Evolutionary conservation across 2,329 filamentous ascomycete species (phyloP), one percentile per base, ranked within the genome.

Genomic region (Gremmenia infestans): DNA sequence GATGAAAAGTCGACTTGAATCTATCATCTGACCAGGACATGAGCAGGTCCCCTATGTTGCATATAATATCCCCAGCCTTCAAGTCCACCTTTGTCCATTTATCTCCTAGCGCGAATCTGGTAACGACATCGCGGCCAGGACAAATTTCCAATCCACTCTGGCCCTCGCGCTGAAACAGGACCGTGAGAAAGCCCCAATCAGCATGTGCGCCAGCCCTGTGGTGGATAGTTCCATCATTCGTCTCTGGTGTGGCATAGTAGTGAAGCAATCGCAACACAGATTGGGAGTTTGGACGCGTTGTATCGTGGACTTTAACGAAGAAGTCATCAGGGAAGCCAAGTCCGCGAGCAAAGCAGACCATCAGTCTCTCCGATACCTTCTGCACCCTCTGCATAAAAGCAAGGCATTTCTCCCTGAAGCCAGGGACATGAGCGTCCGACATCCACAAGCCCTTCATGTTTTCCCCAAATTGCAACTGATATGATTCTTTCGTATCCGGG

Each of bases 1-100:
- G 78, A 67, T 86, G 83, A 52, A 83, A 81, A 0, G 82, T 85
- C 35, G 78, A 82, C 69, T 86, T 86, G 73, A 86, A 85, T 19
- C 81, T 76, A 67, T 86, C 83, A 65, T 86, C 83, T 25, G 77
- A 81, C 81, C 82, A 85, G 36, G 74, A 78, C 82, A 86, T 85
- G 11, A 87, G 73, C 54, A 86, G 72, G 63, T 86, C 83, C 6
- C 83, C 83, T 57, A 85, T 82, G 61, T 84, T 85, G 68, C 82
- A 85, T 11, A 86, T 78, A 57, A 83, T 81, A 55, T 76, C 76
- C 0, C 76, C 78, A 0, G 72, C 72, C 3, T 67, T 71, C 9
- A 78, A 78, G 58, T 81, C 76, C 17, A 86, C 76, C 56, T 80
- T 80, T 6, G 82, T 85, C 83, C 82, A 86, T 2, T 70, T 70